Base-by-base conservation (phyloP, 768 basidiomycete genomes). In the Kwoniella botswanensis region DNA sequence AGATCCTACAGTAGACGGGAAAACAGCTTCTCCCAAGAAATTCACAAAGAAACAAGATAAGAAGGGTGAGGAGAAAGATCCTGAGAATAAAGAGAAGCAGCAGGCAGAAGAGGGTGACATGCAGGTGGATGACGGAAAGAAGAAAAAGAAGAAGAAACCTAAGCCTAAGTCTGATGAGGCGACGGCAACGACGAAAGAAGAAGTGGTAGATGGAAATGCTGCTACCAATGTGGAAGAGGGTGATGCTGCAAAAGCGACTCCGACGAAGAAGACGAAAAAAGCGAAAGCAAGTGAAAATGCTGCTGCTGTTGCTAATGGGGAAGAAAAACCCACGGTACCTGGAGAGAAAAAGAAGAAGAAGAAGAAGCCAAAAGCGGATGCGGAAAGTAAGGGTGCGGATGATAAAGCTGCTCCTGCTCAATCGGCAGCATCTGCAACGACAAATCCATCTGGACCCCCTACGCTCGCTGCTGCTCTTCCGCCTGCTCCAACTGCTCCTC, bases 301-400 rank as follows among this genome's bases (percentile, higher is more conserved):
- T 5, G 52, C 43, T 21, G 73, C 17, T 64, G 43, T 21, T 21
- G 46, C 46, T 4, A 18, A 50, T 18, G 46, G 46, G 12, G 35
- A 35, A 35, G 58, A 58, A 26, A 75, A 72, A 44, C 67, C 68
- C 26, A 22, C 54, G 10, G 18, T 44, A 18, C 7, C 65, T 10
- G 66, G 64, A 61, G 71, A 74, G 60, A 59, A 72, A 43, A 61
- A 63, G 46, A 76, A 77, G 73, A 75, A 73, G 50, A 76, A 80
- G 64, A 68, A 52, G 55, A 68, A 64, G 54, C 58, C 67, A 17
- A 44, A 52, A 26, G 56, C 67, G 17, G 56, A 61, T 44, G 59
- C 18, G 22, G 59, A 61, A 18, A 29, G 5, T 52, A 57, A 55
- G 29, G 13, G 13, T 66, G 53, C 53, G 42, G 55, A 41, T 24